These are phyloP conservation scores for Dissophora ornata DNA, from an alignment of 192 early-diverging fungal genomes.

Conservation along the genomic window DNA sequence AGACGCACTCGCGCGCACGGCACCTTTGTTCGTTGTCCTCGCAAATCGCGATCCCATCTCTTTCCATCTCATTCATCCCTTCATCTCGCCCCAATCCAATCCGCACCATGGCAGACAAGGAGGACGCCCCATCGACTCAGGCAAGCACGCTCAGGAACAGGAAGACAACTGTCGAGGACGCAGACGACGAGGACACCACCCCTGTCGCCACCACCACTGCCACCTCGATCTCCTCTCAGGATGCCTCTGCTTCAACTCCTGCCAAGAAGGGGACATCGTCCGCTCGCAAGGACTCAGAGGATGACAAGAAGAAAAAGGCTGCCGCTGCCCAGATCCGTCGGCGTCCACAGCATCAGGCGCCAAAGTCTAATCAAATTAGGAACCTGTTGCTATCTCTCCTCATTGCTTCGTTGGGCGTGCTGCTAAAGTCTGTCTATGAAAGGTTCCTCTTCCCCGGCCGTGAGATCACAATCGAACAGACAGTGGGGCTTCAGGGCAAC, in stretches of 20 bases:
- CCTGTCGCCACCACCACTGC: constrained; percentile 28
- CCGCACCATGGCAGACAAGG: constrained; percentile 15
- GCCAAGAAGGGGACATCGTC: constrained; percentile 13
- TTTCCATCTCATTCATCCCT: background rate
- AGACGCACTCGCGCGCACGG: no score
- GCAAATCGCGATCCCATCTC: background rate
- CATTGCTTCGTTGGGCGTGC: constrained; percentile 29
- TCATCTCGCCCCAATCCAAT: background rate
- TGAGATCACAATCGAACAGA: constrained; percentile 37
- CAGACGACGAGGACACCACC: constrained; percentile 19
- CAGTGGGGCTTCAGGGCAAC: constrained; percentile 35
- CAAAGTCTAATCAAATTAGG: constrained; percentile 7
- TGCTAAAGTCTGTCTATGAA: constrained; percentile 32
- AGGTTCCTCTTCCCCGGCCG: constrained; percentile 26
- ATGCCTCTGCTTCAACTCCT: background rate
- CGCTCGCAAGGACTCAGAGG: constrained; percentile 6
- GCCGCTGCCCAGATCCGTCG: background rate
- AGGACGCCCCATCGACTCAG: constrained; percentile 3
- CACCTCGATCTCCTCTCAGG: constrained; percentile 33
- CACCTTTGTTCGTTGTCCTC: no score
- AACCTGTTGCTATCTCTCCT: constrained; percentile 31
- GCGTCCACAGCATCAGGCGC: constrained; percentile 4
- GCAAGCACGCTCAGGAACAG: constrained; percentile 28
- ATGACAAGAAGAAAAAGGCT: constrained; percentile 14
- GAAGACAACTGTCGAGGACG: constrained; percentile 48